These are phyloP conservation scores for Pseudotsuga menziesii DNA, from an alignment of 75 land plant genomes.

Conservation along the genomic window DNA sequence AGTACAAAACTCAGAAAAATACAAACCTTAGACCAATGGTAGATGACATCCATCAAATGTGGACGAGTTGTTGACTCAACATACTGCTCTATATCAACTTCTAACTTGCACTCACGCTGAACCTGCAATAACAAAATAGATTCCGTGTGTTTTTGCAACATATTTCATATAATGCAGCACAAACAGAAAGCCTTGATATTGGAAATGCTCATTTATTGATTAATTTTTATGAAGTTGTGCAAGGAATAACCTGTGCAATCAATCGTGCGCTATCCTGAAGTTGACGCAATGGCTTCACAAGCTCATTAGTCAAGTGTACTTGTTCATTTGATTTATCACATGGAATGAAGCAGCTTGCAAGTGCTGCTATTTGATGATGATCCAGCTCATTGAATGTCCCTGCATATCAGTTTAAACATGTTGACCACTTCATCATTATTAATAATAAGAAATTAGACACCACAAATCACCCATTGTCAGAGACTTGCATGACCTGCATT, in stretches of 20 bases:
- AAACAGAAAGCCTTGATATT: neutral
- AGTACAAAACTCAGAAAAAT: neutral
- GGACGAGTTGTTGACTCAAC: constrained; percentile 77
- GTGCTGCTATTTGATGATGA: constrained; percentile 91
- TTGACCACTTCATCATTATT: neutral
- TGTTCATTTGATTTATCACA: constrained; percentile 89
- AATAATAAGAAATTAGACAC: neutral
- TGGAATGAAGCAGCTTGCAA: constrained; percentile 93
- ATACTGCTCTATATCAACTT: constrained; percentile 81
- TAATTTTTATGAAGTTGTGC: neutral
- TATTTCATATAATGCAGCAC: neutral
- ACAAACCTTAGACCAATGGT: constrained; percentile 93
- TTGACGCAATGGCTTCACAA: constrained; percentile 80
- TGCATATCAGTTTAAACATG: constrained; percentile 13
- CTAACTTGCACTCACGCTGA: constrained; percentile 92
- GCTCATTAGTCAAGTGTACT: constrained; percentile 74
- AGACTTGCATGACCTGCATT: neutral
- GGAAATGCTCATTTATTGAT: neutral
- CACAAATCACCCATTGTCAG: neutral
- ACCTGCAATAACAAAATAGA: constrained; percentile 37
- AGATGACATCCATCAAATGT: constrained; percentile 92
- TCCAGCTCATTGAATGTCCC: constrained; percentile 95
- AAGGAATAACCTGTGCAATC: constrained; percentile 77
- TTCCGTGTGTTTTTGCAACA: neutral
- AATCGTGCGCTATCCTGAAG: constrained; percentile 87